phyloP scores from a whole-genome alignment of 1,139 yeast genomes.

The Pichia sp. region DNA sequence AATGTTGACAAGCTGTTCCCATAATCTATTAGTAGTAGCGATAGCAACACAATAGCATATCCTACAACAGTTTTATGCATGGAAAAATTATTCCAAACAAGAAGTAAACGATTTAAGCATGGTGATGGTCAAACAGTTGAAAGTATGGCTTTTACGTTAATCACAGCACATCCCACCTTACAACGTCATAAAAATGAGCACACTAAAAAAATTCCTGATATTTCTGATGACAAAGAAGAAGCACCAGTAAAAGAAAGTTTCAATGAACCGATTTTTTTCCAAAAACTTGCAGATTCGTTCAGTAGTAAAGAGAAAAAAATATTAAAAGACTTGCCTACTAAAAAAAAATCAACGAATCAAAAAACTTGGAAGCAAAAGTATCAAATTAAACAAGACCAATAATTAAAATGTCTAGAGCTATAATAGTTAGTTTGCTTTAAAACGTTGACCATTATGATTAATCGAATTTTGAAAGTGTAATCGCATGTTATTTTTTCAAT shows the following conservation, averaged over 20 bases:
- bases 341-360: not conserved
- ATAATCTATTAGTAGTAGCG: too few relatives aligned
- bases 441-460: too few relatives aligned
- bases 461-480: too few relatives aligned
- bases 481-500: conserved; percentile 8
- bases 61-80: not conserved
- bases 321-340: not conserved
- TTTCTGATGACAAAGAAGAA: not conserved
- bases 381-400: not conserved
- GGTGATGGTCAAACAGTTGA: not conserved
- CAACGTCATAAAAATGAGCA: not conserved
- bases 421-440: not conserved
- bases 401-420: not conserved
- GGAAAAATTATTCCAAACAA: not conserved
- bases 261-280: not conserved
- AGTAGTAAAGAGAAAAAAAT: not conserved
- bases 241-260: not conserved
- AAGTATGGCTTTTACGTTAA: not conserved
- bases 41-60: not conserved
- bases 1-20: too few relatives aligned
- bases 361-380: too few relatives aligned
- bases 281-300: not conserved
- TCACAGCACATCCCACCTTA: not conserved
- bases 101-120: not conserved
- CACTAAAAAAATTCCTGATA: not conserved